Base-by-base conservation (phyloP, 1,139 yeast species). In the Protomyces inundatus region DNA sequence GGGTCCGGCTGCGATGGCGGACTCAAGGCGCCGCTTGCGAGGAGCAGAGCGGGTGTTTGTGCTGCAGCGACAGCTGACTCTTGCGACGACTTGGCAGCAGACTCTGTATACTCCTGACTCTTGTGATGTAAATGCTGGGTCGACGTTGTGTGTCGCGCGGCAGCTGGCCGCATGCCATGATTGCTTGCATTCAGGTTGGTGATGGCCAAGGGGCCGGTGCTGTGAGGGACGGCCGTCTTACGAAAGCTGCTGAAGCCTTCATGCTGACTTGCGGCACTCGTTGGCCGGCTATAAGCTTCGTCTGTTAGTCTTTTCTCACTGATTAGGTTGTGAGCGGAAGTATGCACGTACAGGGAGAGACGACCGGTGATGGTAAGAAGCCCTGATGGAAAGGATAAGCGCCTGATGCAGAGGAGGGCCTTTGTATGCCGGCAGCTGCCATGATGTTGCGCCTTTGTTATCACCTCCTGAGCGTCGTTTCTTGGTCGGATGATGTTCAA, bases 341-440 rank as follows among this genome's bases (percentile, higher is more conserved):
- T 50, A 10, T 30, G 51, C 16, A n/a, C 51, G 46, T 32, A 34
- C 54, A n/a, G 37, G 54, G 48, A 16, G 61, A 50, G 39, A 48
- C 40, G 35, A 51, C 45, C n/a, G 62, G 55, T 3, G 62, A 58
- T 6, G 62, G 37, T 4, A 55, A 52, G 34, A 48, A 30, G 6
- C 54, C 53, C 35, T 56, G 36, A 51, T 51, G 34, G 42, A 52
- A 34, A 10, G 39, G 37, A 45, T 58, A 58, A 14, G 30, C 33
- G 32, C 62, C 56, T 33, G 53, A 55, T 16, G 62, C 62, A n/a
- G 62, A 58, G 7, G 55, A 34, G 3, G 62, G 62, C 30, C 56
- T 39, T 32, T 51, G 46, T 9, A 55, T 58, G 33, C 62, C 62
- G 9, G 62, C 56, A 3, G 62, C 56, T 16, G 62, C 62, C 62